Base-by-base conservation (phyloP, 1,139 yeast genomes). In the Pichia cactophila region DNA sequence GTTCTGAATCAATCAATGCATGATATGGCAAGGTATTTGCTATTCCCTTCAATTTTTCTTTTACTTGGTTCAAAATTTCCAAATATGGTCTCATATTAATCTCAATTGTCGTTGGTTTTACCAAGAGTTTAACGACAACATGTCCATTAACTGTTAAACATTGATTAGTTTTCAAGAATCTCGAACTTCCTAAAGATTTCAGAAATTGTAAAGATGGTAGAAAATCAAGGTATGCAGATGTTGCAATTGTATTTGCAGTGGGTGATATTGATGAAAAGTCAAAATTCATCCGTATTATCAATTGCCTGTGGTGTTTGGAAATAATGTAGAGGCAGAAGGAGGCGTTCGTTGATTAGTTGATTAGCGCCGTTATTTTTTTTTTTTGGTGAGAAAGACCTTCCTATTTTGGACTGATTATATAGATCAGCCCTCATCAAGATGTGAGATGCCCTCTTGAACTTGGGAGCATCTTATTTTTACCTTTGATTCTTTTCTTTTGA, bases 231-330 rank as follows among this genome's bases (percentile, higher is more conserved):
- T 90, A 92, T 1, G 97, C 90, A 33, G 94, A 89, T 5, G 89
- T 75, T 12, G 95, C 96, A 59, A 92, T 87, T 1, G 97, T 86
- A 5, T 95, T 90, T 4, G 97, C 89, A 14, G 92, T 81, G 7
- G 96, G 96, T 31, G 96, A 88, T 62, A 88, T 69, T 44, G 86
- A 71, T 5, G 97, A 89, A 56, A 90, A 70, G 64, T 86, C 85
- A 23, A 87, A 88, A 17, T 97, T 97, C 97, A 90, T 89, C n/a
- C 12, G 35, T 10, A 31, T 14, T 10, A 10, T 12, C 7, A 12
- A 31, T 12, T 11, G 31, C 3, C 12, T 11, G 12, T 29, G 31
- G 12, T 29, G 31, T 9, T 31, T 12, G 35, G 14, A 14, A 31
- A 14, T 11, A 31, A 14, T 14, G 35, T 31, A 12, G 6, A 31